Base-by-base conservation (phyloP, 1,284 basidiomycete species). In the Earliella scabrosa region DNA sequence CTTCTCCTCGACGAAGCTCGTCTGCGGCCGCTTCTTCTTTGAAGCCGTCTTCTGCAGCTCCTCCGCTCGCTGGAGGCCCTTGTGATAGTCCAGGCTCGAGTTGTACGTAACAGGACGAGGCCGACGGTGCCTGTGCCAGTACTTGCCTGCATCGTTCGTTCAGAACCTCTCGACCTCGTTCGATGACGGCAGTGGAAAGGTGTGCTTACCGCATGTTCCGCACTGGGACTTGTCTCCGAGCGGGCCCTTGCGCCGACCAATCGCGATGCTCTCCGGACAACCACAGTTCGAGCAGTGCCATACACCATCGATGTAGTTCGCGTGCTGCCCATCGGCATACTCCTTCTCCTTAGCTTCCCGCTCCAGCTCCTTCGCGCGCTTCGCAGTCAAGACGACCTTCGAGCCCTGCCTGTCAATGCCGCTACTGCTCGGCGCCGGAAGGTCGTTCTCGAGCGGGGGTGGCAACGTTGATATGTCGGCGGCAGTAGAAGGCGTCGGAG, bases 271-370 rank as follows among this genome's bases (percentile, higher is more conserved):
- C 67, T 93, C 94, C 0, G 95, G 93, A 67, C 91, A 91, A 18
- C 94, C 94, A 63, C 89, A 95, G 68, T 95, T 95, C 40, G 90
- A 93, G 71, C 94, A 97, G 74, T 94, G 92, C 94, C 94, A 97
- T 3, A 89, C 79, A 1, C 92, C 93, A 65, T 94, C 77, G 66
- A 95, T 90, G 66, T 85, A 80, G 67, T 93, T 92, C 39, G 87
- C 79, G 65, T 92, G 92, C 67, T 92, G 89, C 8, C 89, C 88
- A 65, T 92, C 90, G 29, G 84, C 86, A 66, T 85, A 91, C 70
- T 92, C 90, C 66, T 79, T 86, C 70, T 91, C 90, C 70, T 91
- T 92, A 20, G 89, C 90, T 65, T 90, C 88, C 38, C 87, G 75
- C 73, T 92, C 90, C 18, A 84, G 76, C 69, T 92, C 90, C 70